Conservation (phyloP, 192 early-diverging fungal species). For the Chytriomyces sp. region DNA sequence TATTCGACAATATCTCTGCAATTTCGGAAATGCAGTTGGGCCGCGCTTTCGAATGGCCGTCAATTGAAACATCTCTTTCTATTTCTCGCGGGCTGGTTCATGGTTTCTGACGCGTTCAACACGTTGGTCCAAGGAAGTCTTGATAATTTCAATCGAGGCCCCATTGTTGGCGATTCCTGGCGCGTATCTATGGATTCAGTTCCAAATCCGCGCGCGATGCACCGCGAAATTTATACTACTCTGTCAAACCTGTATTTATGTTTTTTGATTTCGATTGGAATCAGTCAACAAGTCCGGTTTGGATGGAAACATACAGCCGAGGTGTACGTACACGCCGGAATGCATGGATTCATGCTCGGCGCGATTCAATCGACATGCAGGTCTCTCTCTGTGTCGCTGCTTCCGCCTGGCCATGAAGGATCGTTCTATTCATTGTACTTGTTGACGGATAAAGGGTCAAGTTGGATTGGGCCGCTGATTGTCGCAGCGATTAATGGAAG, state of each 20-base stretch:
- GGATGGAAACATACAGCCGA: conserved; percentile 61
- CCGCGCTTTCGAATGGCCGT: conserved; percentile 9
- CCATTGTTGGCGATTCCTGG: conserved; percentile 34
- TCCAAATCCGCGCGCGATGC: neutral
- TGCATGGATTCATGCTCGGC: conserved; percentile 69
- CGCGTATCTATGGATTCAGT: conserved; percentile 3
- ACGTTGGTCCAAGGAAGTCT: conserved; percentile 15
- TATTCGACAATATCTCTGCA: neutral
- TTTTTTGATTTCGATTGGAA: conserved; percentile 7
- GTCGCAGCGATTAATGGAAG: conserved; percentile 63
- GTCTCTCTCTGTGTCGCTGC: conserved; percentile 65
- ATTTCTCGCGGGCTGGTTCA: conserved; percentile 47
- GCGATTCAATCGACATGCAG: conserved; percentile 53
- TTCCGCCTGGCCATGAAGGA: conserved; percentile 66
- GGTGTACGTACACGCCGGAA: conserved; percentile 62
- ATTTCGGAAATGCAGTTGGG: neutral
- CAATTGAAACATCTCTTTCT: conserved; percentile 34
- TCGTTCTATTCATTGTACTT: conserved; percentile 73
- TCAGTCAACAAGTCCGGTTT: conserved; percentile 39
- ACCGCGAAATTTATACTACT: conserved; percentile 20
- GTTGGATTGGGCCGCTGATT: conserved; percentile 75
- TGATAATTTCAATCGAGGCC: conserved; percentile 24
- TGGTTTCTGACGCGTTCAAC: conserved; percentile 34
- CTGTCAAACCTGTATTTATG: conserved; percentile 27
- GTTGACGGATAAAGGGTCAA: conserved; percentile 60